phyloP scores from a whole-genome alignment of 1,284 basidiomycete species.

The Apiotrichum porosum region DNA sequence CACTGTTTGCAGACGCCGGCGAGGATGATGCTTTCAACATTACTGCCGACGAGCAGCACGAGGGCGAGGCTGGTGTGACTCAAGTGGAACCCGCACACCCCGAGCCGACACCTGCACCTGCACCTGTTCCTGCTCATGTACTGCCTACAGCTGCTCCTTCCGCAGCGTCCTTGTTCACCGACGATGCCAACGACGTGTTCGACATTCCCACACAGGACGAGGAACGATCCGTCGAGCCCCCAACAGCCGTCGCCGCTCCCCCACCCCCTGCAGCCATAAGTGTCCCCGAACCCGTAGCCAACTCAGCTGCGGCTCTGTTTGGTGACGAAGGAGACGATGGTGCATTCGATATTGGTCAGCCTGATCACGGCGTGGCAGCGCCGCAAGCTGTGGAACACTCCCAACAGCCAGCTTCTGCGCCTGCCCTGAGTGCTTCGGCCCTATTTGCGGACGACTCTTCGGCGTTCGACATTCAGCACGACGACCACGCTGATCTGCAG shows the following conservation, averaged over 20 bases:
- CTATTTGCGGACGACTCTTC: constrained; percentile 8
- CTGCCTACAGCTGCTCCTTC: too few relatives aligned
- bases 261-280: too few relatives aligned
- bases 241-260: too few relatives aligned
- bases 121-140: neutral
- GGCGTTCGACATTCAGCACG: constrained; percentile 5
- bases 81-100: neutral
- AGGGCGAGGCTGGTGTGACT: too few relatives aligned
- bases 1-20: constrained; percentile 13
- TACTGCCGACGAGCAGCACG: neutral
- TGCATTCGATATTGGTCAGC: constrained; percentile 2
- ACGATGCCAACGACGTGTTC: neutral
- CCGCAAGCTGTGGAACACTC: too few relatives aligned
- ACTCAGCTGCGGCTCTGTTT: constrained; percentile 15
- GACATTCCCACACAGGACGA: neutral
- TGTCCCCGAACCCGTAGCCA: neutral
- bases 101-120: neutral
- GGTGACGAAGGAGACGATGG: constrained; percentile 8
- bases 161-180: neutral
- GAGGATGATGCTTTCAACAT: constrained; percentile 6
- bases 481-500: neutral
- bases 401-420: neutral
- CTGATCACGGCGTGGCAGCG: neutral
- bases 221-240: neutral
- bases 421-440: constrained; percentile 5